A percentile compares a stretch with the other conserved stretches of the same genome.
These are phyloP conservation scores for Moesziomyces globuligerus DNA, from an alignment of 1,284 basidiomycete species.

Conservation along the genomic window DNA sequence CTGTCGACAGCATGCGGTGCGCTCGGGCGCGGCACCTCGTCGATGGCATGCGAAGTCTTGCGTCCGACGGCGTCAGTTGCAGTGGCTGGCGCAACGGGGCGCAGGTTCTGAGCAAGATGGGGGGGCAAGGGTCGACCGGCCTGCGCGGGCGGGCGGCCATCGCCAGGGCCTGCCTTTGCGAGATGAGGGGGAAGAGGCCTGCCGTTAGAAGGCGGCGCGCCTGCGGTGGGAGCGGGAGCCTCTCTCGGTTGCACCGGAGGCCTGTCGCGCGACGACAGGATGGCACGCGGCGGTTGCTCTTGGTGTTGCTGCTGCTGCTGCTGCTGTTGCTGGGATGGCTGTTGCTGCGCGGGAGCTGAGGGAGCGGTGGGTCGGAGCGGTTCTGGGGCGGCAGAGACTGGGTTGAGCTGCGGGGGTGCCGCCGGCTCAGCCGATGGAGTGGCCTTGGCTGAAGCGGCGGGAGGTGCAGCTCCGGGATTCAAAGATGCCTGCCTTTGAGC, in stretches of 20 bases:
- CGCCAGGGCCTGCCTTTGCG: slow-evolving; percentile 22
- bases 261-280: slow-evolving; percentile 7
- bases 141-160: slow-evolving; percentile 10
- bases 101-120: slow-evolving; percentile 44
- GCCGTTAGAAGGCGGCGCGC: slow-evolving; percentile 8
- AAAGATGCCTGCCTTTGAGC: slow-evolving; percentile 56
- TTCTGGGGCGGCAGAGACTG: slow-evolving; percentile 13
- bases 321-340: slow-evolving; percentile 13
- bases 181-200: slow-evolving; percentile 40
- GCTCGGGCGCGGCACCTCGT: slow-evolving; percentile 20
- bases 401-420: slow-evolving; percentile 5
- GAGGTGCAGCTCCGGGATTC: slow-evolving; percentile 37
- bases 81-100: slow-evolving; percentile 16
- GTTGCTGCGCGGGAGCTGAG: slow-evolving; percentile 14
- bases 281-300: slow-evolving; percentile 1
- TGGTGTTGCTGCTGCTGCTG: slow-evolving; percentile 13
- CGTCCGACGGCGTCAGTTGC: slow-evolving; percentile 10
- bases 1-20: too few species aligned
- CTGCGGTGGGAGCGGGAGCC: slow-evolving; percentile 1
- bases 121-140: slow-evolving; percentile 43
- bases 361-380: slow-evolving; percentile 7
- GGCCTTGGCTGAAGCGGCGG: slow-evolving; percentile 11
- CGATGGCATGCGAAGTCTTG: slow-evolving; percentile 29
- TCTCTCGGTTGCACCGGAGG: background rate
- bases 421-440: slow-evolving; percentile 10